Evolutionary conservation across 2,329 filamentous ascomycete genomes (phyloP), one percentile per base, ranked within the genome.

Genomic region (Hypoxylon sp.): DNA sequence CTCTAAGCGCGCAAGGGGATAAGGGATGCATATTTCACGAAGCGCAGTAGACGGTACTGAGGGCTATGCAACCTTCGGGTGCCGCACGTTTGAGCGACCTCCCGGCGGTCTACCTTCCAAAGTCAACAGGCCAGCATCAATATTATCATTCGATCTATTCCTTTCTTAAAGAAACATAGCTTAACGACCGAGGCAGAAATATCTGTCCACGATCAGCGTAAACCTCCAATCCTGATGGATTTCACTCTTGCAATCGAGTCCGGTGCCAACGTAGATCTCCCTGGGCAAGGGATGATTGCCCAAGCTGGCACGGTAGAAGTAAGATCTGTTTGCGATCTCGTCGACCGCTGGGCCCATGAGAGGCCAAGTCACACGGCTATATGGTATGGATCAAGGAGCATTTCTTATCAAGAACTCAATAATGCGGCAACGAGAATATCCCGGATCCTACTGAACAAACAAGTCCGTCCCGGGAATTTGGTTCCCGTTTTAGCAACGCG

Each of bases 401-500:
- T 41, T 17, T 41, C 38, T 14, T 41, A 41, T 41, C n/a, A 14
- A 41, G 38, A 41, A 41, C 38, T 41, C 17, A 41, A 41, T 14
- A 7, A 19, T 41, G 38, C 38, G 1, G 38, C 38, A 41, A 19
- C n/a, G 6, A 41, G n/a, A 41, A 41, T 41, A 5, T 5, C 38
- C 6, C n/a, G 13, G 5, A 41, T 19, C 14, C 6, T 41, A 41
- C 13, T 41, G n/a, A 10, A 19, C 5, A 17, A 10, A 38, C n/a
- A n/a, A 51, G n/a, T 56, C n/a, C 36, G 21, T 25, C 38, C 23
- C 3, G 38, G 52, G 9, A 23, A 56, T 17, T 32, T 56, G 19
- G 25, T 65, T 28, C 65, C 65, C 5, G 65, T 65, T 10, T 36
- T 68, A 5, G 57, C 65, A 7, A 63, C 60, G 2, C 60, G 60